phyloP scores from a whole-genome alignment of 1,284 basidiomycete genomes.

The Kwoniella shivajii region DNA sequence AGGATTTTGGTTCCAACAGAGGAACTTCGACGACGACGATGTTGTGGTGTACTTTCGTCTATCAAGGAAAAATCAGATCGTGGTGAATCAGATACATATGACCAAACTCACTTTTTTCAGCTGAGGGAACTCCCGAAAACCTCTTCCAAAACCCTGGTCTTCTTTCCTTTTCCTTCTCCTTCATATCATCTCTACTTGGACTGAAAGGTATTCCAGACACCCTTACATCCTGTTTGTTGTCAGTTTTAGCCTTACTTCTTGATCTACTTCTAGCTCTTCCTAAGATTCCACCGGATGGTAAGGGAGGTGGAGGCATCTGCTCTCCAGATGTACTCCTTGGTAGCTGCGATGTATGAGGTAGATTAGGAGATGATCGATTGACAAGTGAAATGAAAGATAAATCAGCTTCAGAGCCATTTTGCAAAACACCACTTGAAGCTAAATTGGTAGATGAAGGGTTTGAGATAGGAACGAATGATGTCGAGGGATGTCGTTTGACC shows the following conservation, averaged over 20 bases:
- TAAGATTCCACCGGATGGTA: slow-evolving; percentile 14
- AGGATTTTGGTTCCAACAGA: slow-evolving; percentile 22
- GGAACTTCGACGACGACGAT: slow-evolving; percentile 28
- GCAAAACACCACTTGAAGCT: neutral
- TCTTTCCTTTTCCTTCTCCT: slow-evolving; percentile 17
- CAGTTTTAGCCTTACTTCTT: slow-evolving; percentile 7
- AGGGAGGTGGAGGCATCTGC: slow-evolving; percentile 39
- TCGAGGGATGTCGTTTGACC: slow-evolving; percentile 37
- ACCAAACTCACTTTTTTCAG: slow-evolving; percentile 7
- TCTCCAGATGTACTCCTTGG: slow-evolving; percentile 30
- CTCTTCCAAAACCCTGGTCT: slow-evolving; percentile 40
- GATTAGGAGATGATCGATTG: slow-evolving; percentile 19
- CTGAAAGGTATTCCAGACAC: slow-evolving; percentile 31
- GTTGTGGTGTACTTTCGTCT: slow-evolving; percentile 5
- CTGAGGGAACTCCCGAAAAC: slow-evolving; percentile 27
- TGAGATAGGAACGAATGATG: slow-evolving; percentile 28
- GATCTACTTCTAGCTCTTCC: slow-evolving; percentile 18
- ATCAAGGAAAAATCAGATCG: neutral
- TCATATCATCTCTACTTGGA: slow-evolving; percentile 25
- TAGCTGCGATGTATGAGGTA: slow-evolving; percentile 6
- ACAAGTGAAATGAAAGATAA: slow-evolving; percentile 1
- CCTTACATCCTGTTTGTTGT: slow-evolving; percentile 11
- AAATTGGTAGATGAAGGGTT: slow-evolving; percentile 17
- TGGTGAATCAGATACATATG: neutral
- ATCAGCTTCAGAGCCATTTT: slow-evolving; percentile 8